These are phyloP conservation scores for Leccinellum luteum DNA, from an alignment of 768 basidiomycete genomes.

Conservation along the genomic window DNA sequence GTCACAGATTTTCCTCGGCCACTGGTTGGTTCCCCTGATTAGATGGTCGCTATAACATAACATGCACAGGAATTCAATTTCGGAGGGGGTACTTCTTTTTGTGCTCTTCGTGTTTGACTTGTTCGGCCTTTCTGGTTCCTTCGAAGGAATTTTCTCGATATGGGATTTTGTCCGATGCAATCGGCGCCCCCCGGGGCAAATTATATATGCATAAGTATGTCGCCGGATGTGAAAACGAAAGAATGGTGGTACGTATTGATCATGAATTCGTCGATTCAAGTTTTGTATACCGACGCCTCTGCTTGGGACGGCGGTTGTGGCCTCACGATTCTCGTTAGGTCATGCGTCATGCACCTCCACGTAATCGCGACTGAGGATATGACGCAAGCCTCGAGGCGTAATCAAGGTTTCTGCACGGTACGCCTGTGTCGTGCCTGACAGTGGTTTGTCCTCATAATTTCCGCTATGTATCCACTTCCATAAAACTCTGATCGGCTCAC, in stretches of 20 bases:
- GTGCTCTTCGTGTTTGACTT: not conserved
- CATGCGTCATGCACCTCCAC: not conserved
- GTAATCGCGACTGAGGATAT: not conserved
- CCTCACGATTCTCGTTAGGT: not conserved
- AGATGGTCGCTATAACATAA: not conserved
- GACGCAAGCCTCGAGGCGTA: not conserved
- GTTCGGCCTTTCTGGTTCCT: too few relatives aligned
- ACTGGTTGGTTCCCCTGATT: not conserved
- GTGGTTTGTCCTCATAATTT: not conserved
- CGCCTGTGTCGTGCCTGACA: constrained; percentile 1
- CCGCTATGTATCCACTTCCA: not conserved
- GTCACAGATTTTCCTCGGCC: not conserved
- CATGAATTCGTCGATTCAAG: not conserved
- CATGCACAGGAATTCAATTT: too few relatives aligned
- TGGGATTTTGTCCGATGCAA: not conserved
- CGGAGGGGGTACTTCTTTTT: not conserved
- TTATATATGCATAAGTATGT: not conserved
- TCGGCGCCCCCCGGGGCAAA: not conserved
- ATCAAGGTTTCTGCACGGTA: not conserved
- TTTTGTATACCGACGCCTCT: not conserved
- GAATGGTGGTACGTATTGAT: not conserved
- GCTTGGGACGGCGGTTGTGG: too few relatives aligned
- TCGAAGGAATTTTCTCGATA: not conserved
- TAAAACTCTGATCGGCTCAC: not conserved
- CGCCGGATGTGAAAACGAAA: not conserved